A percentile compares a stretch with the other conserved stretches of the same genome.
Evolutionary conservation across 1,139 yeast genomes (phyloP).

Genomic region (Blastobotrys ciferrii): DNA sequence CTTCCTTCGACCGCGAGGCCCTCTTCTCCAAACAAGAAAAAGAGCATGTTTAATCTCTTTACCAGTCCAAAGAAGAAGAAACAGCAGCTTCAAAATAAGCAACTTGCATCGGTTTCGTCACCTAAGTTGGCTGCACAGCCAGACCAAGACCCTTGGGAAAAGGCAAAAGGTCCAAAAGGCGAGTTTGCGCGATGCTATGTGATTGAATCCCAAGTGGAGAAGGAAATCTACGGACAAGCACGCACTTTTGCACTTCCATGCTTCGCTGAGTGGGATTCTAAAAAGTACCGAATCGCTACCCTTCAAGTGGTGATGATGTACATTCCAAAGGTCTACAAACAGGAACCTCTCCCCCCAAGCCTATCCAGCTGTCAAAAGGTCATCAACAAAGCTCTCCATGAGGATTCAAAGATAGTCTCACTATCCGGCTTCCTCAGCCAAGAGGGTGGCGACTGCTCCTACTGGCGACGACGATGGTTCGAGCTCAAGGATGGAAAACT

Average conservation of each 20-base stretch:
- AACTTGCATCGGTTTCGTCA: conserved; percentile 6
- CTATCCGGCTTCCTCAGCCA: conserved; percentile 62
- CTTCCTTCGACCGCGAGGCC: conserved; percentile 5
- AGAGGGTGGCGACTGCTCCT: conserved; percentile 75
- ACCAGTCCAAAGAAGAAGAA: conserved; percentile 15
- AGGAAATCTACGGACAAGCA: conserved; percentile 54
- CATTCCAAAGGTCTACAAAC: conserved; percentile 51
- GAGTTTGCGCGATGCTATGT: conserved; percentile 81
- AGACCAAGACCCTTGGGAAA: conserved; percentile 33
- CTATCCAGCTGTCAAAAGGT: conserved; percentile 31
- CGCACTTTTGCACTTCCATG: conserved; percentile 57
- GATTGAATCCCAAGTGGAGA: conserved; percentile 60
- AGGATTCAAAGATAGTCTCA: conserved; percentile 1
- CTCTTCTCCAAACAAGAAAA: conserved; percentile 21
- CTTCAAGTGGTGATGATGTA: conserved; percentile 73
- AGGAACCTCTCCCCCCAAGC: conserved; percentile 53
- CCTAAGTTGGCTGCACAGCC: conserved; percentile 5
- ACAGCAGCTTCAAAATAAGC: conserved; percentile 1
- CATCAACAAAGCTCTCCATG: conserved; percentile 26
- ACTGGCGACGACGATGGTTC: conserved; percentile 66
- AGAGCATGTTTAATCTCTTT: conserved; percentile 16
- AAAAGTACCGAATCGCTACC: conserved; percentile 52
- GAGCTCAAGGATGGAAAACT: conserved; percentile 56
- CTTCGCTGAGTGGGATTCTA: conserved; percentile 74
- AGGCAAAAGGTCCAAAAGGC: conserved; percentile 72